A percentile compares a stretch with the other conserved stretches of the same genome.
Evolutionary conservation across 805 yeast genomes (phyloP).

Genomic region (Myxozyma geophila): DNA sequence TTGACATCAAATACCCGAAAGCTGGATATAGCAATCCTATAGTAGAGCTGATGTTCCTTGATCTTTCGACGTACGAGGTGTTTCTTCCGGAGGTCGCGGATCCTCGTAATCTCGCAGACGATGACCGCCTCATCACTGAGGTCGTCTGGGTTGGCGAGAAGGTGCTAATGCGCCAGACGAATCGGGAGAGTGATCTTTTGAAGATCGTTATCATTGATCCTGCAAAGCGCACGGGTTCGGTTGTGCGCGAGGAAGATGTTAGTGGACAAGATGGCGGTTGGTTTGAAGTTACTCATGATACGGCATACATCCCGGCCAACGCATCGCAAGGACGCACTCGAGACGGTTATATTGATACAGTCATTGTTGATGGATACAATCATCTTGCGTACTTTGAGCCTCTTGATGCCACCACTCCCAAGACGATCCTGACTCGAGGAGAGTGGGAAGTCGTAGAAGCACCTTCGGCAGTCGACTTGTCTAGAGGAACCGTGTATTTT

Average conservation of each 20-base stretch:
- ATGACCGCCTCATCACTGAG: conserved; percentile 63
- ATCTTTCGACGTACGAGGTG: conserved; percentile 42
- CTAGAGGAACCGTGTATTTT: conserved; percentile 62
- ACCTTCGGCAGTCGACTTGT: conserved; percentile 54
- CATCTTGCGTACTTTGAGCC: conserved; percentile 89
- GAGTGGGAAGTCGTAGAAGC: conserved; percentile 89
- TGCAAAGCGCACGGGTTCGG: conserved; percentile 42
- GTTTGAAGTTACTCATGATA: conserved; percentile 76
- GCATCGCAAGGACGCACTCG: conserved; percentile 48
- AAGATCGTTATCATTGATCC: conserved; percentile 62
- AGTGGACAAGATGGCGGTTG: conserved; percentile 59
- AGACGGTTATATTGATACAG: conserved; percentile 82
- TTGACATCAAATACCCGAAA: conserved; percentile 76
- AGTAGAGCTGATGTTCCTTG: conserved; percentile 59
- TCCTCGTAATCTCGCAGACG: conserved; percentile 47
- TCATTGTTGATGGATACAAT: conserved; percentile 54
- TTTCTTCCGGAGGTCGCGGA: conserved; percentile 49
- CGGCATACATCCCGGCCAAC: conserved; percentile 61
- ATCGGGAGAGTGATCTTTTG: conserved; percentile 68
- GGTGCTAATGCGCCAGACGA: conserved; percentile 61
- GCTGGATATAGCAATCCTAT: conserved; percentile 78
- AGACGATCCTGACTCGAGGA: conserved; percentile 67
- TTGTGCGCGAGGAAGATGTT: conserved; percentile 56
- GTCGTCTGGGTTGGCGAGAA: conserved; percentile 69
- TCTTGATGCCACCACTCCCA: conserved; percentile 58